phyloP scores from a whole-genome alignment of 495 filamentous ascomycete species.

The Neurospora sp. region DNA sequence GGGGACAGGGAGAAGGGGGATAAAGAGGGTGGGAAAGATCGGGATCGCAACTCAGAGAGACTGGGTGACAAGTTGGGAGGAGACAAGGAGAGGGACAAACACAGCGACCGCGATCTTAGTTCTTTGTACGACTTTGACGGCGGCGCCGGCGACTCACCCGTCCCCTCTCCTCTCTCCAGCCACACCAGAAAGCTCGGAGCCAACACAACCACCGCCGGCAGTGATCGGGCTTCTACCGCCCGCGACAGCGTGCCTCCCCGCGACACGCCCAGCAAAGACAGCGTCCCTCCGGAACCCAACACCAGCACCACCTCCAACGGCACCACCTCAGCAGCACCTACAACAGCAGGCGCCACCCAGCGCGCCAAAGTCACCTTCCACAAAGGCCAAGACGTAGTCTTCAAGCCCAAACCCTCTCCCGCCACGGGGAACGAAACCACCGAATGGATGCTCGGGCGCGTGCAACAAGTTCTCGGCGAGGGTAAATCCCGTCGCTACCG shows the following conservation, averaged over 20 bases:
- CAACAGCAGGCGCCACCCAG: conserved; percentile 12
- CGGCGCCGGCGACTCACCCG: conserved; percentile 56
- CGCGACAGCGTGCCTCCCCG: conserved; percentile 38
- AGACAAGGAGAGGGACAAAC: conserved; percentile 1
- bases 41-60: conserved; percentile 34
- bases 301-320: neutral
- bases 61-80: neutral
- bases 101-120: conserved; percentile 37
- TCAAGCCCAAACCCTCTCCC: conserved; percentile 64
- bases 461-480: conserved; percentile 74
- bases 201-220: conserved; percentile 39
- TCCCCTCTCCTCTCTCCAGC: conserved; percentile 48
- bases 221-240: conserved; percentile 21
- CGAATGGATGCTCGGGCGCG: conserved; percentile 84
- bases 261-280: conserved; percentile 37
- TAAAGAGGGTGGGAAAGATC: neutral
- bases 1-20: neutral
- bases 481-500: conserved; percentile 86
- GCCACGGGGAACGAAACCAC: conserved; percentile 47
- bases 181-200: conserved; percentile 36
- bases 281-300: conserved; percentile 33
- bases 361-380: conserved; percentile 45
- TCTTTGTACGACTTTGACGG: conserved; percentile 61
- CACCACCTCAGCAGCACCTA: neutral
- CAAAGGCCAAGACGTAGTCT: conserved; percentile 75